phyloP scores from a whole-genome alignment of 306 rosid genomes.

The Clitoria ternatea region DNA sequence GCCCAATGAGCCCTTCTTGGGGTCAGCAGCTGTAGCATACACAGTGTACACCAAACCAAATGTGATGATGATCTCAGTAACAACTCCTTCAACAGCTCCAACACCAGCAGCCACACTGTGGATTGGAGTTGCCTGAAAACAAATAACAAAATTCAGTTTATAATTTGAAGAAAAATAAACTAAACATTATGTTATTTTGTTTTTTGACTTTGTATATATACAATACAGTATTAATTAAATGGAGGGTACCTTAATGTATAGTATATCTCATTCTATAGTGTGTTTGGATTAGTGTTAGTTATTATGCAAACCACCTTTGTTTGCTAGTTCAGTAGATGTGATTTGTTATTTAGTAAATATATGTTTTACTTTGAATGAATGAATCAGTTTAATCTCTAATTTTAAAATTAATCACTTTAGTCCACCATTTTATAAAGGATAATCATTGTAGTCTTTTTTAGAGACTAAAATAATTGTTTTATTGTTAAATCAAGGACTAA shows the following conservation, averaged over 20 bases:
- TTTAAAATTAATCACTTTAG: too few species aligned
- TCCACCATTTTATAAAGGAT: too few species aligned
- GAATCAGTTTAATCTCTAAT: too few species aligned
- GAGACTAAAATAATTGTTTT: too few species aligned
- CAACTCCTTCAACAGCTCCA: slow-evolving; percentile 66
- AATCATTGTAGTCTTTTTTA: too few species aligned
- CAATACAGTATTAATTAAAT: not conserved
- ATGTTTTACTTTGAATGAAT: too few species aligned
- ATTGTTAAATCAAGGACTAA: too few species aligned
- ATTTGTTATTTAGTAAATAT: too few species aligned
- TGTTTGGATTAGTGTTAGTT: too few species aligned
- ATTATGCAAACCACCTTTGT: too few species aligned
- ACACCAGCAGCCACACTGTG: slow-evolving; percentile 71
- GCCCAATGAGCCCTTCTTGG: slow-evolving; percentile 75
- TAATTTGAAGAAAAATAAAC: not conserved
- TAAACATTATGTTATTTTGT: not conserved
- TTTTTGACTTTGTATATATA: not conserved
- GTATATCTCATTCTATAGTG: too few species aligned
- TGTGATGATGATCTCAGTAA: slow-evolving; percentile 68
- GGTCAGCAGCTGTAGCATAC: slow-evolving; percentile 93
- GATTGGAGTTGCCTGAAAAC: slow-evolving; percentile 52
- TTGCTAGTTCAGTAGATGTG: too few species aligned
- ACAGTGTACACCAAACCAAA: slow-evolving; percentile 89
- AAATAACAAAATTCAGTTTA: not conserved
- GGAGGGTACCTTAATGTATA: not conserved